Conservation (phyloP, 169 alveolate species). For the Eimeria maxima region DNA sequence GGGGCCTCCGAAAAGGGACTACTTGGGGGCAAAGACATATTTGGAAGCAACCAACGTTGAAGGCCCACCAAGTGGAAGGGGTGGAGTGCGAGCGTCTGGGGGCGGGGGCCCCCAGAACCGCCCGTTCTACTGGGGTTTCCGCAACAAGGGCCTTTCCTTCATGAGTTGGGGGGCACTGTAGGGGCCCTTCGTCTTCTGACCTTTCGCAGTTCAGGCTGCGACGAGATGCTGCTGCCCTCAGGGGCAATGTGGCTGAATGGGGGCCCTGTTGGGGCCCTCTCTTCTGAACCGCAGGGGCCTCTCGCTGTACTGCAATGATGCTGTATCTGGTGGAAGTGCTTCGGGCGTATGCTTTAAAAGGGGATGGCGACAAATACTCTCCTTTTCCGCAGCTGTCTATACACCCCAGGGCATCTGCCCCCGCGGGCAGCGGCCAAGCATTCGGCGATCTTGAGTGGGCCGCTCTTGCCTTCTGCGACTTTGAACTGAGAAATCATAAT, state of each 20-base stretch:
- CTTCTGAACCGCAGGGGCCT: neutral
- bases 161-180: neutral
- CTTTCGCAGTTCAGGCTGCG: neutral
- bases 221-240: neutral
- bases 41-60: neutral
- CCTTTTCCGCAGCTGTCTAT: no score
- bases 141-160: neutral
- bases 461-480: no score
- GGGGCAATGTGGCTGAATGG: neutral
- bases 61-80: neutral
- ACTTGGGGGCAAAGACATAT: neutral
- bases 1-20: constrained; percentile 1
- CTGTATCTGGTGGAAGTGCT: no score
- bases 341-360: no score
- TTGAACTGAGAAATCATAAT: no score
- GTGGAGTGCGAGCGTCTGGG: neutral
- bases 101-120: constrained; percentile 6
- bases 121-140: neutral
- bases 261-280: constrained; percentile 13
- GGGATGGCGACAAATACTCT: no score
- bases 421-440: no score
- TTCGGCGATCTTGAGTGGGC: no score
- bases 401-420: no score
- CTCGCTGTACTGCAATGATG: neutral
- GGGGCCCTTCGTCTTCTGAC: neutral